A percentile compares a stretch with the other conserved stretches of the same genome.
Evolutionary conservation across 805 yeast genomes (phyloP).

Genomic region (Sungouiella blattae): DNA sequence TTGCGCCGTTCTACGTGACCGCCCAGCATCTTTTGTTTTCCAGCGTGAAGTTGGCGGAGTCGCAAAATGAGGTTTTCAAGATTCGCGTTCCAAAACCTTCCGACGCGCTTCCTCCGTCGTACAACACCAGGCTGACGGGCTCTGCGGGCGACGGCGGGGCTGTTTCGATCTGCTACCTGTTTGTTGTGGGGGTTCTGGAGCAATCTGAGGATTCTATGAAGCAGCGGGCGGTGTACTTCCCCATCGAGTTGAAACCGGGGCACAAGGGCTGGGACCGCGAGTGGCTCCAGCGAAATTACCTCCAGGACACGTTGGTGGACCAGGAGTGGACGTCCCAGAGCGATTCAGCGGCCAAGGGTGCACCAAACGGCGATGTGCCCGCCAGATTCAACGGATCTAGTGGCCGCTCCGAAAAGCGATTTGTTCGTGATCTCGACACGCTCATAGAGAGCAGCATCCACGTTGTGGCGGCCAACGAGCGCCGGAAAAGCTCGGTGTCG

Average conservation of each 20-base stretch:
- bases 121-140: slow-evolving; percentile 40
- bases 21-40: slow-evolving; percentile 37
- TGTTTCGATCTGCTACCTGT: slow-evolving; percentile 33
- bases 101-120: slow-evolving; percentile 35
- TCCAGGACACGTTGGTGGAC: slow-evolving; percentile 24
- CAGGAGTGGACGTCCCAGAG: too few species aligned
- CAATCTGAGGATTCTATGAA: slow-evolving; percentile 11
- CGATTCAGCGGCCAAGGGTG: too few species aligned
- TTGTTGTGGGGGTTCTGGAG: slow-evolving; percentile 32
- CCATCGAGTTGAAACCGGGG: slow-evolving; percentile 25
- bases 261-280: slow-evolving; percentile 23
- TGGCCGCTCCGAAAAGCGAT: not conserved
- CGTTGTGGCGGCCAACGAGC: slow-evolving; percentile 28
- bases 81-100: slow-evolving; percentile 22
- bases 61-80: slow-evolving; percentile 15
- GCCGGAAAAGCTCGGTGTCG: slow-evolving; percentile 26
- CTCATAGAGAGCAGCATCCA: slow-evolving; percentile 34
- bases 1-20: slow-evolving; percentile 40
- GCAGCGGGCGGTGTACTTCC: slow-evolving; percentile 32
- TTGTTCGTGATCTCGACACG: slow-evolving; percentile 28
- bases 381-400: too few species aligned
- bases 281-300: slow-evolving; percentile 27
- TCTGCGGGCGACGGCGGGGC: slow-evolving; percentile 37
- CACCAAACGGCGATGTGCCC: too few species aligned
- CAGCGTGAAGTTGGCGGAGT: slow-evolving; percentile 21